Conservation (phyloP, 2,329 filamentous ascomycete genomes). For the Ceratocystis destructans region DNA sequence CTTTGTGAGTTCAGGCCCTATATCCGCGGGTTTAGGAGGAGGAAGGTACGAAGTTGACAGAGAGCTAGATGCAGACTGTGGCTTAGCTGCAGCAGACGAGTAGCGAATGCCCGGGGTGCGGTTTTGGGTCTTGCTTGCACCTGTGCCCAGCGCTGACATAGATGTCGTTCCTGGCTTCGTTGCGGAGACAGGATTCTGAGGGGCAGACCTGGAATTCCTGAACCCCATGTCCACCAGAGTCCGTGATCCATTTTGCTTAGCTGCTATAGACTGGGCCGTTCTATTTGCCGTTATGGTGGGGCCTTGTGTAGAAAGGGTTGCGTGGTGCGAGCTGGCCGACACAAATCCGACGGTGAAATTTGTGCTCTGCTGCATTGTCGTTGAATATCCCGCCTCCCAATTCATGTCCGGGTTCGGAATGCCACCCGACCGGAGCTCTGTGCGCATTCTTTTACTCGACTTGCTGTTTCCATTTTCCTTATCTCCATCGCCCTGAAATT, state of each 20-base stretch:
- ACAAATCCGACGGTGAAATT: conserved; percentile 53
- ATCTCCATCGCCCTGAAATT: not conserved
- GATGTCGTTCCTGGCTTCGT: not conserved
- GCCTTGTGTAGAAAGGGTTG: conserved; percentile 27
- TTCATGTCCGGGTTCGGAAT: conserved; percentile 26
- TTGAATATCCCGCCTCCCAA: conserved; percentile 36
- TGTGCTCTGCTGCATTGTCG: conserved; percentile 47
- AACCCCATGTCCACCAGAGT: conserved; percentile 2
- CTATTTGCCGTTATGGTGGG: conserved; percentile 18
- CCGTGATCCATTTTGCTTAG: not conserved
- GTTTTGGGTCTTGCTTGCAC: not conserved
- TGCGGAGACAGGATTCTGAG: not conserved
- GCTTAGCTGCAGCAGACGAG: not conserved
- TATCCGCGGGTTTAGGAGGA: conserved; percentile 20
- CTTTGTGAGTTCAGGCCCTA: conserved; percentile 24
- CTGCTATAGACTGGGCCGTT: not conserved
- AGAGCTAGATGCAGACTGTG: not conserved
- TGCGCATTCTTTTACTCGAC: conserved; percentile 21
- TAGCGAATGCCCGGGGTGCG: not conserved
- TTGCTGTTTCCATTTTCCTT: conserved; percentile 19
- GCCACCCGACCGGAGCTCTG: conserved; percentile 21
- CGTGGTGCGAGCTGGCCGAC: conserved; percentile 38
- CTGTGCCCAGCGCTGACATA: not conserved
- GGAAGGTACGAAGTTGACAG: not conserved
- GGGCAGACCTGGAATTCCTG: not conserved